Base-by-base conservation (phyloP, 2,329 filamentous ascomycete species). In the Calonectria multiphialidica region DNA sequence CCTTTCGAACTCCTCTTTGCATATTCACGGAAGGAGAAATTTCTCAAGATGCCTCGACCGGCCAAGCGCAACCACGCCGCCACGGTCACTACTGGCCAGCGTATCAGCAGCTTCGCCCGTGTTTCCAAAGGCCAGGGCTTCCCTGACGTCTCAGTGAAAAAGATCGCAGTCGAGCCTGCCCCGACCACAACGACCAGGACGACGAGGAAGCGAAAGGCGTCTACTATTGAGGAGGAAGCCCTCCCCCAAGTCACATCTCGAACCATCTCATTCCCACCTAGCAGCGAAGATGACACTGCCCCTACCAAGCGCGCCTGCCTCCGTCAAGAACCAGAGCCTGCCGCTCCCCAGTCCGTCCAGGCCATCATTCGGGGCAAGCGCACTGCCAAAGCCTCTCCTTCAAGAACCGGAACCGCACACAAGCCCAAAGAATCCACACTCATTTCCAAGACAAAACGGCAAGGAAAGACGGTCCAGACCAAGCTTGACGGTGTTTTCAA, bases 71-170 rank as follows among this genome's bases (percentile, higher is more conserved):
- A 74, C 23, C 75, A 81, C 47, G 74, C 70, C 57, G 68, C 55
- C 35, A 72, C 75, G 67, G 72, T 71, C 37, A 53, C 75, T 33
- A 40, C 66, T 16, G 73, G 65, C 44, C 80, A 80, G 28, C 72
- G 80, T 74, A 88, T 89, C 67, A 82, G 79, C 81, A 83, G 75
- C 77, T 89, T 88, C 77, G 77, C 84, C 55, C 87, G 87, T 66
- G 80, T 89, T 59, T 88, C 87, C 40, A 90, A 90, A 80, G 77
- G 78, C 25, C 76, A 81, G 23, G 68, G 73, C 21, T 74, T 78
- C 23, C 71, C 73, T 18, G 79, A 80, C 50, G 47, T 69, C n/a
- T 75, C 82, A 10, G 50, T 78, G 40, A 86, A 87, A 75, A 85
- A 86, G 73, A 77, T 76, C 25, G 71, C 76, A 61, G 68, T 77